phyloP scores from a whole-genome alignment of 2,329 filamentous ascomycete species.

The Leptoxyphium fumago region DNA sequence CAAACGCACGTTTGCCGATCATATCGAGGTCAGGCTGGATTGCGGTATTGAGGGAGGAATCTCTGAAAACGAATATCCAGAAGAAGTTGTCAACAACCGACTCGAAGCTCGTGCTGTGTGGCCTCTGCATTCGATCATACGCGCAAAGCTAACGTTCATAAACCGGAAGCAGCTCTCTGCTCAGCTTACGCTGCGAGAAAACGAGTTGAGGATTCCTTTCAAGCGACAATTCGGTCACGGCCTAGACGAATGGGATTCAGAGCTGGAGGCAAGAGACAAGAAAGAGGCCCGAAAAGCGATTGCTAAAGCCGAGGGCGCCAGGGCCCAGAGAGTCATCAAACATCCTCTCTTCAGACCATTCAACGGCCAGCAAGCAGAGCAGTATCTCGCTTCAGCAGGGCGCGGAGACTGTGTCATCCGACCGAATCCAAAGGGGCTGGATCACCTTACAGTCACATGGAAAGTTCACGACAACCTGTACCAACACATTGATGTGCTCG shows the following conservation, averaged over 20 bases:
- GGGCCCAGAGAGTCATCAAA: constrained; percentile 89
- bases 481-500: constrained; percentile 92
- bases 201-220: constrained; percentile 59
- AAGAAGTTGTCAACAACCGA: constrained; percentile 42
- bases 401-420: constrained; percentile 87
- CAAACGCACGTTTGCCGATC: constrained; percentile 77
- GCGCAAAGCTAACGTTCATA: constrained; percentile 74
- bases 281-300: constrained; percentile 64
- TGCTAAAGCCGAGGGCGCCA: constrained; percentile 66
- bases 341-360: constrained; percentile 91
- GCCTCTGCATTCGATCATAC: constrained; percentile 66
- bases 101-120: constrained; percentile 48
- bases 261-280: constrained; percentile 52
- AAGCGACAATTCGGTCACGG: constrained; percentile 56
- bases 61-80: constrained; percentile 66
- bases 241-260: constrained; percentile 57
- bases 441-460: constrained; percentile 94
- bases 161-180: constrained; percentile 75
- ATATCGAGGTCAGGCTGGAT: constrained; percentile 85
- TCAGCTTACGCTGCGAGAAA: constrained; percentile 73
- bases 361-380: constrained; percentile 82
- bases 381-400: constrained; percentile 75
- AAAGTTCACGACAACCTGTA: constrained; percentile 95
- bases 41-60: constrained; percentile 86
- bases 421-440: constrained; percentile 85